Evolutionary conservation across 108 stramenopile genomes (phyloP).

Genomic region (Hondaea fermentalgiana): DNA sequence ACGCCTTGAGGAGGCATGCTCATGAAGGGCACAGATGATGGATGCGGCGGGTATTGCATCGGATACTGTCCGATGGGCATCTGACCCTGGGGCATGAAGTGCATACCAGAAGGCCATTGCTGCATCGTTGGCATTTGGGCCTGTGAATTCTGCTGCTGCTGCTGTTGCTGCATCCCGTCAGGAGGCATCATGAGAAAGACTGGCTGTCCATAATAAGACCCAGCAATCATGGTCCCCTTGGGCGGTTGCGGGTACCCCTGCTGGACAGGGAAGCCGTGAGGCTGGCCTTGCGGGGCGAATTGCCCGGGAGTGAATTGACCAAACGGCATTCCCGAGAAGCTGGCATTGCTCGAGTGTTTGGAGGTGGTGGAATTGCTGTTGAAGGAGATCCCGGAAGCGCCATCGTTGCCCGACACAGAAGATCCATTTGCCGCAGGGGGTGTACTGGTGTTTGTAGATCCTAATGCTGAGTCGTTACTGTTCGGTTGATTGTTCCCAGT

Average conservation of each 20-base stretch:
- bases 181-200: not conserved
- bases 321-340: too few species aligned
- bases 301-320: too few species aligned
- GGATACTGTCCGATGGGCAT: not conserved
- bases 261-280: not conserved
- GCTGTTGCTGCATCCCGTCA: not conserved
- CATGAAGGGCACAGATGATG: not conserved
- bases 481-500: not conserved
- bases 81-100: not conserved
- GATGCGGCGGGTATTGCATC: not conserved
- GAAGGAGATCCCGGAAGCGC: too few species aligned
- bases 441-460: not conserved
- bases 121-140: not conserved
- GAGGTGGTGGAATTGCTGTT: too few species aligned
- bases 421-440: too few species aligned
- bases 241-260: not conserved
- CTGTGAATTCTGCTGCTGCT: not conserved
- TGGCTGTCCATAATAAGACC: not conserved
- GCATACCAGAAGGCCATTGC: not conserved
- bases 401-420: too few species aligned
- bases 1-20: not conserved
- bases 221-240: not conserved
- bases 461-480: not conserved
- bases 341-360: too few species aligned
- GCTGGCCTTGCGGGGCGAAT: too few species aligned